phyloP scores from a whole-genome alignment of 768 basidiomycete genomes.

The Macrocybe gigantea region DNA sequence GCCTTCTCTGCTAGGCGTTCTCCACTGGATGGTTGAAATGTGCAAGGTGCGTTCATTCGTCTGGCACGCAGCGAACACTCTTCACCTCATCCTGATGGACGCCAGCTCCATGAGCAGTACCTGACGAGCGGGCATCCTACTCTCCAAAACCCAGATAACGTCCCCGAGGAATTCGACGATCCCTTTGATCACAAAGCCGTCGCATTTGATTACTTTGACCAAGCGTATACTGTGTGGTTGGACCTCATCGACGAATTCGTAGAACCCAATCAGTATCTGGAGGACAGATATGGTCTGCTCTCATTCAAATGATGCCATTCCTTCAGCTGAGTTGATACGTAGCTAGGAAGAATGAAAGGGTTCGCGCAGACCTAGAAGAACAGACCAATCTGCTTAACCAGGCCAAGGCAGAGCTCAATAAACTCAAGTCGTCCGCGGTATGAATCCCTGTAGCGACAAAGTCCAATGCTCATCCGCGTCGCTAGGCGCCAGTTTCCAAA shows the following conservation, averaged over 20 bases:
- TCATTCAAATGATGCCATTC: not conserved
- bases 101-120: constrained; percentile 38
- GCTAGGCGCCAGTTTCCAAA: constrained; percentile 48
- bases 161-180: constrained; percentile 76
- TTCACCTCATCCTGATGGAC: constrained; percentile 20
- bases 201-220: constrained; percentile 68
- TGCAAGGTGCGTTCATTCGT: constrained; percentile 56
- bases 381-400: constrained; percentile 41
- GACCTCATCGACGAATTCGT: constrained; percentile 62
- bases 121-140: constrained; percentile 62
- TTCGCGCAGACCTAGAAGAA: constrained; percentile 57
- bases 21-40: constrained; percentile 90
- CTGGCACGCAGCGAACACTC: not conserved
- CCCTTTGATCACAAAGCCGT: constrained; percentile 69
- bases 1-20: constrained; percentile 79
- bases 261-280: constrained; percentile 64
- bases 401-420: constrained; percentile 47
- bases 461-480: not conserved
- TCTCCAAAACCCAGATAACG: constrained; percentile 49
- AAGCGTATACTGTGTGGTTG: constrained; percentile 65
- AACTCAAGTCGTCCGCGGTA: constrained; percentile 60
- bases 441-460: not conserved
- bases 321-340: constrained; percentile 5
- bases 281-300: constrained; percentile 66
- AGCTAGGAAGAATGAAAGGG: constrained; percentile 72